These are phyloP conservation scores for Aspergillus hancockii DNA, from an alignment of 495 filamentous ascomycete genomes.

Conservation along the genomic window DNA sequence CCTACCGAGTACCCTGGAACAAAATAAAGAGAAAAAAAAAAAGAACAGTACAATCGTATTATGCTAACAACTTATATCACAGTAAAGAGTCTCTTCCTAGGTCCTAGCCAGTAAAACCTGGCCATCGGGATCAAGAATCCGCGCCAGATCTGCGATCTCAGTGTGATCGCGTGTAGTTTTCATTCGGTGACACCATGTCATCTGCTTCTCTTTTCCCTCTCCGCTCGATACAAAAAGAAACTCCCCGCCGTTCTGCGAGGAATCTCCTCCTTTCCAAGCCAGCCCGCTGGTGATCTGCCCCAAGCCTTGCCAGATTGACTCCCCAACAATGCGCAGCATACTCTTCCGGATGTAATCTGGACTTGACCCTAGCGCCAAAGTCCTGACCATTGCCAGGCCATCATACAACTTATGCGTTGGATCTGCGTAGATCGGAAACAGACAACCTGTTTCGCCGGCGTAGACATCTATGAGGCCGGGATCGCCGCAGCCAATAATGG, in stretches of 20 bases:
- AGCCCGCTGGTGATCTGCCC: constrained; percentile 52
- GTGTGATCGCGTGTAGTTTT: constrained; percentile 74
- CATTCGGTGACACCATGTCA: constrained; percentile 87
- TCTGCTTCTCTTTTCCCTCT: constrained; percentile 48
- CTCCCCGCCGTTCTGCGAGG: constrained; percentile 77
- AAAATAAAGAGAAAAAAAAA: too few relatives aligned
- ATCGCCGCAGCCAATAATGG: constrained; percentile 78
- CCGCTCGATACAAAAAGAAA: constrained; percentile 66
- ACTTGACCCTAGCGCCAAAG: constrained; percentile 58
- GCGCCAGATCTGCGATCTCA: constrained; percentile 63
- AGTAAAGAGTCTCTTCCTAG: too few relatives aligned
- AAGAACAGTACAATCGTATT: too few relatives aligned
- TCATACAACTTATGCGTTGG: constrained; percentile 69
- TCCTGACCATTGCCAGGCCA: constrained; percentile 69
- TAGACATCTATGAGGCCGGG: constrained; percentile 73
- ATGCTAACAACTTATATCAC: too few relatives aligned
- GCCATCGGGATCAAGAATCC: background rate
- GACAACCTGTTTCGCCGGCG: constrained; percentile 58
- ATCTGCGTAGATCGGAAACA: constrained; percentile 82
- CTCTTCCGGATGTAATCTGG: constrained; percentile 67
- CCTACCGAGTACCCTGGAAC: too few relatives aligned
- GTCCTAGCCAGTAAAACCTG: too few relatives aligned
- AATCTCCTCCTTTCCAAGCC: constrained; percentile 65
- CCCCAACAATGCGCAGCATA: constrained; percentile 43
- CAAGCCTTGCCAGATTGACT: constrained; percentile 58